Evolutionary conservation across 1,139 yeast genomes (phyloP).

Genomic region (Saccharomyces hybrid): DNA sequence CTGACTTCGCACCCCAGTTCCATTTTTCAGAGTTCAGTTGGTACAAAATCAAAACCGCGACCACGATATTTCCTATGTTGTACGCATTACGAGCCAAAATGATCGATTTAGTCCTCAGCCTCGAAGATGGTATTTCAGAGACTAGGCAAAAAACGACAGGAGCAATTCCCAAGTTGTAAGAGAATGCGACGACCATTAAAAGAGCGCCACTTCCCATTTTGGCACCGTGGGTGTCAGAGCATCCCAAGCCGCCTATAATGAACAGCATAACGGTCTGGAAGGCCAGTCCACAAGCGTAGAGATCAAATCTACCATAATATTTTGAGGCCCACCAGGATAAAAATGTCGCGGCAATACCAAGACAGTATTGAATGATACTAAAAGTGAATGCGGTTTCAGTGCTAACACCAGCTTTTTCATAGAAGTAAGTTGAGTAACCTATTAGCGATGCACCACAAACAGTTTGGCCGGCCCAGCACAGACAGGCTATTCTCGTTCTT

Average conservation of each 20-base stretch:
- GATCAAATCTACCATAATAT: not conserved
- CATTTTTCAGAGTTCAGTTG: not conserved
- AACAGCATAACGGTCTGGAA: not conserved
- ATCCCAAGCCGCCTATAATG: not conserved
- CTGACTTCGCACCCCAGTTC: not conserved
- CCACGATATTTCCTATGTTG: not conserved
- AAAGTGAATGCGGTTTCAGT: not conserved
- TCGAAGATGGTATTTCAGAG: not conserved
- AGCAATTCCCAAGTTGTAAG: not conserved
- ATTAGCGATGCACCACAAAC: not conserved
- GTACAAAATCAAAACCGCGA: not conserved
- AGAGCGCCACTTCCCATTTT: not conserved
- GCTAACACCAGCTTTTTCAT: not conserved
- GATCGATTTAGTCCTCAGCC: not conserved
- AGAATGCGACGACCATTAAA: not conserved
- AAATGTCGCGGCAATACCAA: not conserved
- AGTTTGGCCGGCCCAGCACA: not conserved
- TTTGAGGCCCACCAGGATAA: not conserved
- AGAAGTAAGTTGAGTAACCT: not conserved
- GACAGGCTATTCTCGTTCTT: not conserved
- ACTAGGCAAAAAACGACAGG: not conserved
- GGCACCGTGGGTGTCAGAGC: not conserved
- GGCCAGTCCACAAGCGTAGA: not conserved
- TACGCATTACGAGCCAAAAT: not conserved
- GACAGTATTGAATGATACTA: not conserved